Evolutionary conservation across 1,139 yeast genomes (phyloP), one percentile per base, ranked within the genome.

Genomic region (Candida tropicalis): DNA sequence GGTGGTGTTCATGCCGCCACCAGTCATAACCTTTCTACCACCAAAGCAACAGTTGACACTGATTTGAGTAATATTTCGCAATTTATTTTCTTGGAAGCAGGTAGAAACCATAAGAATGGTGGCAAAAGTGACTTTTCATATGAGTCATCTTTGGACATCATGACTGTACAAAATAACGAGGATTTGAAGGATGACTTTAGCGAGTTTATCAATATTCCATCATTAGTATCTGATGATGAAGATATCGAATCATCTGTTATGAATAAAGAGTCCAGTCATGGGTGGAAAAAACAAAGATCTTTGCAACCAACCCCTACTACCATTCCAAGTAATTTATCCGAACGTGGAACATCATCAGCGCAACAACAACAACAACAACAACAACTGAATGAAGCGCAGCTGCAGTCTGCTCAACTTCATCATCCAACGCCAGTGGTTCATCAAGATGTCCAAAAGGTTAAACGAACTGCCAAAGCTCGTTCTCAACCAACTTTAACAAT

Each of bases 141-240:
- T 37, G 39, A 37, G 29, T 43, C 50, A 26, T 49, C 50, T 12
- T 48, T 50, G 23, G 54, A 50, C 41, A 50, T 50, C 17, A 49
- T 40, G 45, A 45, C 54, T 13, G 52, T 40, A 4, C 50, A 49
- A 41, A 39, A 49, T 28, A 42, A 44, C 27, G 50, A 50, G 18
- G 46, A 47, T 18, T 41, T 42, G 31, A 39, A 45, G 20, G 45
- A 45, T 34, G 48, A 43, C 15, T 42, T 48, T 32, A 44, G 39
- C 33, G 50, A 47, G 28, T 50, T 39, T 38, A 44, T 48, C 25
- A 49, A 47, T 20, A 48, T 48, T 38, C 52, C 52, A 4, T 43
- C 44, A 28, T 42, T 48, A 29, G 35, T 42, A 22, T 41, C 46
- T 25, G 49, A 45, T 34, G 41, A 47, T 40, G 39, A 32, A 20